phyloP scores from a whole-genome alignment of 73 alveolate genomes.

The Urostyla sp. region DNA sequence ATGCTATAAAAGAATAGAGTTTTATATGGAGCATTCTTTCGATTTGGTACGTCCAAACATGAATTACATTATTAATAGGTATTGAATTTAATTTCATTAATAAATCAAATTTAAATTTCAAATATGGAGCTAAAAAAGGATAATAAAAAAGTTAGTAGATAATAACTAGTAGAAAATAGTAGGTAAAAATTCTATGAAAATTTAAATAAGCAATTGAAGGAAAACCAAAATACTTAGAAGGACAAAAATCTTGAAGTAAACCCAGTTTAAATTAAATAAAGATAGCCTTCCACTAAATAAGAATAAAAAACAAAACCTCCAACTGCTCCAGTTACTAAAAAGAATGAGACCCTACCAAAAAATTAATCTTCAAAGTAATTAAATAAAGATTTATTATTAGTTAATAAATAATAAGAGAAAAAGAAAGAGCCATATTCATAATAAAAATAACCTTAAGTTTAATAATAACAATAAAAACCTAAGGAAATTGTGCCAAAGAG shows the following conservation, averaged over 20 bases:
- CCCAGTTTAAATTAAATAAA: not conserved
- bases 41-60: constrained; percentile 46
- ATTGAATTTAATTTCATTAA: constrained; percentile 6
- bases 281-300: not conserved
- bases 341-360: not conserved
- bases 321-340: not conserved
- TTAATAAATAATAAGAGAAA: no score
- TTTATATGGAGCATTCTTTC: constrained; percentile 63
- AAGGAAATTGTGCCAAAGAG: no score
- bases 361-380: not conserved
- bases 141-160: constrained; percentile 3
- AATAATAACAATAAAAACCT: no score
- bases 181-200: constrained; percentile 39
- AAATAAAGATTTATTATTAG: no score
- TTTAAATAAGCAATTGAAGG: constrained; percentile 16
- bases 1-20: constrained; percentile 26
- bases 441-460: no score
- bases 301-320: not conserved
- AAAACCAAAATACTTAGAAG: constrained; percentile 22
- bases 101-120: not conserved
- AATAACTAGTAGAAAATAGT: constrained; percentile 34
- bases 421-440: no score
- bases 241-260: no score
- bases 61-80: constrained; percentile 41
- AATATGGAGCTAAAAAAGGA: not conserved